Evolutionary conservation across 345 rosid species (phyloP).

Genomic region (Nasturtium officinale): DNA sequence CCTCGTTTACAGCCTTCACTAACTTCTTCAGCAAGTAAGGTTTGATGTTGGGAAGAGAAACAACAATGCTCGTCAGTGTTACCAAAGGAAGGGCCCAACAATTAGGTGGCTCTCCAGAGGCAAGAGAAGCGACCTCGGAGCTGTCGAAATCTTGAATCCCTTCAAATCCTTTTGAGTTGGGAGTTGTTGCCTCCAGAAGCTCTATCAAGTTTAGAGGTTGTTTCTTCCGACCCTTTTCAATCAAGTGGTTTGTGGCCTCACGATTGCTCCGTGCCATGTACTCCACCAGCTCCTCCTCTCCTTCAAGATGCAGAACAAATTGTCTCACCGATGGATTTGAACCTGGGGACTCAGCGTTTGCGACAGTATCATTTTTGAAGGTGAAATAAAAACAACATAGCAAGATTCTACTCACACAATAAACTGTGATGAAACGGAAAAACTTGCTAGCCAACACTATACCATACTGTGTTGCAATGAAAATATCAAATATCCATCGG

Average conservation of each 20-base stretch:
- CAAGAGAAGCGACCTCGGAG: conserved; percentile 49
- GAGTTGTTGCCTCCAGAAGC: conserved; percentile 51
- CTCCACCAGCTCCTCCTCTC: conserved; percentile 64
- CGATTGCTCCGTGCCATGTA: conserved; percentile 62
- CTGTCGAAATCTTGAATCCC: conserved; percentile 69
- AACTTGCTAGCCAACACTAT: conserved; percentile 67
- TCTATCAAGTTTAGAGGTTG: conserved; percentile 61
- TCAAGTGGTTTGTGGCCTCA: conserved; percentile 62
- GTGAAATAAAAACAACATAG: conserved; percentile 28
- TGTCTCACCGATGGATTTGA: conserved; percentile 39
- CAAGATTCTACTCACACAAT: conserved; percentile 45
- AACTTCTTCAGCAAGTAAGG: conserved; percentile 43
- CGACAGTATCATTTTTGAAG: conserved; percentile 32
- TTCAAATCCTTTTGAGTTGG: conserved; percentile 52
- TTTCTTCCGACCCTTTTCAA: conserved; percentile 52
- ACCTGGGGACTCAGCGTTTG: conserved; percentile 45
- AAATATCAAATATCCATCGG: conserved; percentile 44
- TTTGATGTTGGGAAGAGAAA: conserved; percentile 58
- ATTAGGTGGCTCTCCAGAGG: conserved; percentile 60
- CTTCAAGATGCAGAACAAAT: conserved; percentile 83
- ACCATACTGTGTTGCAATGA: conserved; percentile 59
- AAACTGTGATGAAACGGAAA: conserved; percentile 55
- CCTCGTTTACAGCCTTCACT: conserved; percentile 58
- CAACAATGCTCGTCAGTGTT: conserved; percentile 68
- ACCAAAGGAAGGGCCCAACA: conserved; percentile 80